Evolutionary conservation across 2,329 filamentous ascomycete genomes (phyloP), one percentile per base, ranked within the genome.

Genomic region (Mycosphaerella sp.): DNA sequence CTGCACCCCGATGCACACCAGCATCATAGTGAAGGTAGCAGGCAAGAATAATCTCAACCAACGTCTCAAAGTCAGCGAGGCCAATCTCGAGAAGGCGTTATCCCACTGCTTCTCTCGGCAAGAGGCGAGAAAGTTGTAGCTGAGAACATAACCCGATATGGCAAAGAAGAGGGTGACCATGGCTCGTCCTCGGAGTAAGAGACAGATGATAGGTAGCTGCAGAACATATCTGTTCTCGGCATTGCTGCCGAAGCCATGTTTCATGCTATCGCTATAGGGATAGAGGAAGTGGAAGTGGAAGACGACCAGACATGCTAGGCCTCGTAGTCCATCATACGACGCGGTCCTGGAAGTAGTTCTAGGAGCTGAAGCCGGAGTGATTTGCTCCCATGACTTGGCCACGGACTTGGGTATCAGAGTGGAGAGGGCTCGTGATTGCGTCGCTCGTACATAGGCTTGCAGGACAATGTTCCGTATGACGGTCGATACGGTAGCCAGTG

Each of bases 261-360:
- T 55, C 6, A 53, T 45, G 6, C 50, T 58, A 21, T 53, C 49
- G 8, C 47, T 55, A 41, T 52, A 58, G 1, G 53, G 49, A 31
- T 54, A 56, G 4, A 54, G 36, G 44, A 55, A 58, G 40, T 60
- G 58, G 26, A 56, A 58, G 46, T 58, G 54, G 58, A 60, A 60
- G 9, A 60, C 58, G 23, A 58, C 31, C n/a, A 58, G 48, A 26
- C 55, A 58, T 29, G 55, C 55, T 21, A 60, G 3, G 11, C 58
- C 57, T 23, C 54, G 57, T 6, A 59, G 53, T 10, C 57, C 55
- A 49, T 59, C 51, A 26, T 54, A 54, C 8, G 36, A 47, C 8
- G 56, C 51, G 26, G 50, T 59, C 4, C 48, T 41, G 4, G 52
- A 54, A 8, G 31, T 14, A 7, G 46, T 29, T n/a, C 42, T 31